Base-by-base conservation (phyloP, 208 protist species). In the Tritrichomonas musculus region DNA sequence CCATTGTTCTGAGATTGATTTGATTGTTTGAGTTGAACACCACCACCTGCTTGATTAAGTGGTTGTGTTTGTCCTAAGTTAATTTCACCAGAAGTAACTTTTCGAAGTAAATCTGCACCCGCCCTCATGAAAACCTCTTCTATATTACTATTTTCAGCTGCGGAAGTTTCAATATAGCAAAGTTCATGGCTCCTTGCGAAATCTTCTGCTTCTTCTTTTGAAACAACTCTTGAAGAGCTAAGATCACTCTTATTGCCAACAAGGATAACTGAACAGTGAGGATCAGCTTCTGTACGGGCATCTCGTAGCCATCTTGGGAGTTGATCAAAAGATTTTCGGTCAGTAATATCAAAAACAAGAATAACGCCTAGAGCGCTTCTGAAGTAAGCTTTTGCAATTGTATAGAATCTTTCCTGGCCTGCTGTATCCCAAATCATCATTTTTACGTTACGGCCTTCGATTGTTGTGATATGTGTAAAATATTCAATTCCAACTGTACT, bases 391-490 rank as follows among this genome's bases (percentile, higher is more conserved):
- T 27, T 88, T 33, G n/a, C 77, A 30, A 88, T 88, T 33, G 41
- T 88, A 39, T 57, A 57, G 30, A 88, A 88, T 33, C 77, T 25
- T 57, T 88, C 77, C 30, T 88, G 77, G 9, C 77, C 77, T 39
- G 77, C 41, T 39, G 77, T 88, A 57, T 88, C 77, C 77, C 77
- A 88, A 88, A 88, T 53, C 47, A 88, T 57, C 41, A 88, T 57
- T 88, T 88, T 88, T 33, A 88, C 30, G 14, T 25, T 53, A n/a
- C n/a, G n/a, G 11, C 53, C 53, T 60, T 60, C 53, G 17, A 60
- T 60, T 60, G 53, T 5, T 5, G 17, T 17, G 53, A 60, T 5
- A 17, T 60, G 53, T 22, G 53, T 17, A 5, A 22, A 22, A 60
- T 60, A 60, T 60, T 60, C 53, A 17, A 60, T 60, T 17, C 53